phyloP scores from a whole-genome alignment of 306 rosid species.

The Rosa lucieae region DNA sequence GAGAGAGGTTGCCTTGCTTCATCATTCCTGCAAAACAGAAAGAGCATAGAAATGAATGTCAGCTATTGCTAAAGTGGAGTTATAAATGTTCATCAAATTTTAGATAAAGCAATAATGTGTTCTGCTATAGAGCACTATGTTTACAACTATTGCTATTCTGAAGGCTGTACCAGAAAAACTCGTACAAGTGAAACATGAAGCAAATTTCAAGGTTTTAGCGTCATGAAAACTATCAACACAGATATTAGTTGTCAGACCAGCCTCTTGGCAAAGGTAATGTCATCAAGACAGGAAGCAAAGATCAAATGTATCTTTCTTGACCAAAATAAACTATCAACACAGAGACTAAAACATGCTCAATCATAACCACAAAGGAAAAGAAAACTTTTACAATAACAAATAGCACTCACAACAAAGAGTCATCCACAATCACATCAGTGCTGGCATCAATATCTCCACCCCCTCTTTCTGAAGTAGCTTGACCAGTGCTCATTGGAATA shows the following conservation, averaged over 20 bases:
- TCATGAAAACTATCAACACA: slow-evolving; percentile 12
- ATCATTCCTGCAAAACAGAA: slow-evolving; percentile 64
- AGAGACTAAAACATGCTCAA: slow-evolving; percentile 13
- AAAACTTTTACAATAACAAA: neutral
- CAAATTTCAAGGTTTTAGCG: slow-evolving; percentile 1
- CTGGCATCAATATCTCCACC: slow-evolving; percentile 92
- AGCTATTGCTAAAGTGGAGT: neutral
- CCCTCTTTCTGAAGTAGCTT: slow-evolving; percentile 92
- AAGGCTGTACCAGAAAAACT: neutral
- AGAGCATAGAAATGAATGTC: slow-evolving; percentile 13
- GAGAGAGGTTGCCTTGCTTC: slow-evolving; percentile 98
- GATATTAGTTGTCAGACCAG: slow-evolving; percentile 4
- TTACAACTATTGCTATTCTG: neutral
- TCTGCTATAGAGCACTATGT: neutral
- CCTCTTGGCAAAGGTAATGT: neutral
- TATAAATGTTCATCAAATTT: slow-evolving; percentile 8
- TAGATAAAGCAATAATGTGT: slow-evolving; percentile 5
- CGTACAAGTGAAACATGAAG: neutral
- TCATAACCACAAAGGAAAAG: neutral
- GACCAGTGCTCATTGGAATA: slow-evolving; percentile 87
- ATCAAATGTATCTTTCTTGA: neutral
- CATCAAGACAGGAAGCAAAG: slow-evolving; percentile 3
- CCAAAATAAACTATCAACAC: slow-evolving; percentile 3
- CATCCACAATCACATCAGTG: slow-evolving; percentile 86
- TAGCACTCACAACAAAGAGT: slow-evolving; percentile 71